Evolutionary conservation across 768 basidiomycete genomes (phyloP), one percentile per base, ranked within the genome.

Genomic region (Serendipita sp.): DNA sequence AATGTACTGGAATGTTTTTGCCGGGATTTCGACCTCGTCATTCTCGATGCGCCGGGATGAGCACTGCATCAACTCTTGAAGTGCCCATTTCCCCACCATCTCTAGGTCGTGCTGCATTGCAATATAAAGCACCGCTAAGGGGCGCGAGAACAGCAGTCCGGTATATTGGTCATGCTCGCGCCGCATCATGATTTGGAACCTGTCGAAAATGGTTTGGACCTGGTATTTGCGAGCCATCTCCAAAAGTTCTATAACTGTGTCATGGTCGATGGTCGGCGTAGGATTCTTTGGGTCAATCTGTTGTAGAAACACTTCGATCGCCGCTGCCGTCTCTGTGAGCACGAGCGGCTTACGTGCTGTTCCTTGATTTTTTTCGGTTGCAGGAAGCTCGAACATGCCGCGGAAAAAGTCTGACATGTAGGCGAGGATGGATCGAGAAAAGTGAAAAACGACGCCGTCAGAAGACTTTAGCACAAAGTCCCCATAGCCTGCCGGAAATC

Each of bases 381-480:
- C 28, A 11, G 53, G 53, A 11, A 58, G 53, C 20, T 58, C 53
- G n/a, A 58, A 58, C 53, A 58, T 58, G 53, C 31, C 53, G 9
- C 31, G 22, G 24, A 58, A 58, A n/a, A 58, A 58, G 24, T 31
- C 53, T 7, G 53, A 58, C 22, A 31, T 26, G 30, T 24, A 58
- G 53, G 24, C 53, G 53, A 58, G 53, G 11, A 58, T 28, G 13
- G 22, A 3, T 22, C 53, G 53, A n/a, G 53, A 31, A 28, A 58
- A 58, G 31, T 58, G 53, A n/a, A 26, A 58, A n/a, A 24, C 17
- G 5, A 24, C 30, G 17, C 53, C 53, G 31, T 58, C 53, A 24
- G 22, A 24, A 31, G 24, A 58, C 30, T 58, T 22, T 13, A 58
- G 53, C 17, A 33, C 53, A 58, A 58, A 58, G 53, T 58, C 53